Base-by-base conservation (phyloP, 495 filamentous ascomycete genomes). In the Tuber aestivum region DNA sequence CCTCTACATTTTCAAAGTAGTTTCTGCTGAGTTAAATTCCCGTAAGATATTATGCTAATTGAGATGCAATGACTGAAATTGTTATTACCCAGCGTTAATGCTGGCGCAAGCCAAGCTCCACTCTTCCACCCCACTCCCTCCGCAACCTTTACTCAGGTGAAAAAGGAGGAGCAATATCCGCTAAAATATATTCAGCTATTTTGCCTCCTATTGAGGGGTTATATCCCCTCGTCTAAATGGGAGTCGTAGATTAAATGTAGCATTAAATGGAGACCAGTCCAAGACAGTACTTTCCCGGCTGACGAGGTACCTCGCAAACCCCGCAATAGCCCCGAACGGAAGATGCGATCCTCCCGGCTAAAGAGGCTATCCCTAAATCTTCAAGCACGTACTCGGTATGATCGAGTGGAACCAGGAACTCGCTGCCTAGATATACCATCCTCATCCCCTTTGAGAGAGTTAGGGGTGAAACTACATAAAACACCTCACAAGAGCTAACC, bases 171-270 rank as follows among this genome's bases (percentile, higher is more conserved):
- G 7, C 38, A 69, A 75, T 35, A 35, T 65, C 48, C 37, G 40
- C 9, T 7, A 40, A 68, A 14, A 77, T 27, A 14, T 61, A 32
- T 23, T 4, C 42, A 12, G 35, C 23, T 35, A 37, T 21, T 45
- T 38, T 10, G 3, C 12, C 2, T 69, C 44, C 37, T 27, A 35
- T 7, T 0, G 40, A 2, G 75, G 87, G 86, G 3, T 32, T 4
- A 45, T 68, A 16, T 71, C 27, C 0, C 48, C 7, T 5, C 3
- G 8, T n/a, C 65, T 45, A 14, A 71, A 65, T 8, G 69, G 72
- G 69, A 71, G 68, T 16, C 8, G 32, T 1, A 32, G 9, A n/a
- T 71, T 65, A 9, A 18, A 41, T 16, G 20, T 8, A 35, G 21
- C 12, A 41, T 21, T n/a, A 5, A 70, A 10, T 16, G 74, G 70